phyloP scores from a whole-genome alignment of 495 filamentous ascomycete genomes.

The Aspergillus carlsbadensis region DNA sequence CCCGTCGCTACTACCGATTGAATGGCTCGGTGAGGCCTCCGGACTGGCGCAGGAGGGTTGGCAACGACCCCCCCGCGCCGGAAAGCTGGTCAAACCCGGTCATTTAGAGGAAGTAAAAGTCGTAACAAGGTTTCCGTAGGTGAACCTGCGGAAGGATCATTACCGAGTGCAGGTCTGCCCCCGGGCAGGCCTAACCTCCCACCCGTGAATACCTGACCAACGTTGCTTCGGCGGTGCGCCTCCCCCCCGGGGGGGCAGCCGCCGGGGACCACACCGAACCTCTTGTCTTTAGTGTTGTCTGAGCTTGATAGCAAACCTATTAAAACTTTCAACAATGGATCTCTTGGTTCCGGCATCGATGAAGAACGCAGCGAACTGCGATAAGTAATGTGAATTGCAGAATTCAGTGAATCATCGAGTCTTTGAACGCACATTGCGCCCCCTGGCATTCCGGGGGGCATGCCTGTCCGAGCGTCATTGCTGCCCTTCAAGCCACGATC shows the following conservation, averaged over 20 bases:
- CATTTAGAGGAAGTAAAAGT: slow-evolving; percentile 76
- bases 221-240: slow-evolving; percentile 11
- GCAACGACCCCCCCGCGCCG: slow-evolving; percentile 63
- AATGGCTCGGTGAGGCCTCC: too few relatives aligned
- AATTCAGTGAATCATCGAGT: slow-evolving; percentile 15
- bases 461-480: slow-evolving; percentile 13
- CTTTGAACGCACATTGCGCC: slow-evolving; percentile 13
- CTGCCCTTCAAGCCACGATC: slow-evolving; percentile 12
- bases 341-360: too few relatives aligned
- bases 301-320: too few relatives aligned
- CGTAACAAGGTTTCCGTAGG: slow-evolving; percentile 75
- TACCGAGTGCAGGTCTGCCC: slow-evolving; percentile 43
- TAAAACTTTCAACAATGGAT: too few relatives aligned
- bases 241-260: too few relatives aligned
- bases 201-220: slow-evolving; percentile 18
- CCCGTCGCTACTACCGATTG: too few relatives aligned
- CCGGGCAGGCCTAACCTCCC: slow-evolving; percentile 27
- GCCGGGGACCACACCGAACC: too few relatives aligned
- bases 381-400: slow-evolving; percentile 14
- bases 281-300: too few relatives aligned
- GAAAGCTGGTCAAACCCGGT: slow-evolving; percentile 72
- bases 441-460: slow-evolving; percentile 12
- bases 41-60: slow-evolving; percentile 65
- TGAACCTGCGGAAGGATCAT: slow-evolving; percentile 71
- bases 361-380: slow-evolving; percentile 14